Percentiles rank a stretch among this genome's conserved stretches.
Conservation (phyloP, 208 protist genomes). For the Lotmaria passim region DNA sequence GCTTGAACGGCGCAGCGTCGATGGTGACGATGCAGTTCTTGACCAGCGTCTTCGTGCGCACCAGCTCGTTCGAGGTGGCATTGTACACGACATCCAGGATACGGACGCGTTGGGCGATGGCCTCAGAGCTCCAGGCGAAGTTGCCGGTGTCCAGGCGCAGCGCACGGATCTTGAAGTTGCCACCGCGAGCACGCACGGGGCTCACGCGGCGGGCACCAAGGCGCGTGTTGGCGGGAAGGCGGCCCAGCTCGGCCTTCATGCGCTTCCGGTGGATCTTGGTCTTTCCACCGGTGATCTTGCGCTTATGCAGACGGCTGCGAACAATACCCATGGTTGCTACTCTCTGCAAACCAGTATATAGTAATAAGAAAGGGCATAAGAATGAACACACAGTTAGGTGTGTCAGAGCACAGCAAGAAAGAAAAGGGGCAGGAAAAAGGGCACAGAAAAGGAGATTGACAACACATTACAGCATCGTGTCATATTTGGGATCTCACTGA, state of each 20-base stretch:
- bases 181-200: conserved; percentile 96
- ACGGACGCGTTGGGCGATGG: conserved; percentile 91
- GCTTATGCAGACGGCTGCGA: conserved; percentile 98
- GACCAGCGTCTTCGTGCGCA: conserved; percentile 99
- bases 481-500: no score
- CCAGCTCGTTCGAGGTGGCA: conserved; percentile 99
- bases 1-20: conserved; percentile 98
- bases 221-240: conserved; percentile 97
- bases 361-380: background rate
- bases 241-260: conserved; percentile 98
- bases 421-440: background rate
- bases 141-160: conserved; percentile 99
- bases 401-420: no score
- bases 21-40: conserved; percentile 98
- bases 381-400: no score
- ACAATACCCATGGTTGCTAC: conserved; percentile 95
- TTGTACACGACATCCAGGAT: conserved; percentile 99
- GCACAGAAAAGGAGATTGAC: background rate
- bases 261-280: conserved; percentile 92
- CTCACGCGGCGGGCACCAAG: conserved; percentile 93
- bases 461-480: no score
- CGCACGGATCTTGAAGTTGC: conserved; percentile 98
- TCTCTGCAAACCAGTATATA: conserved; percentile 2
- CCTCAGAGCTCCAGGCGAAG: conserved; percentile 97
- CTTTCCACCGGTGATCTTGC: conserved; percentile 97